phyloP scores from a whole-genome alignment of 148 eudicot genomes.

The Spergularia bocconei region DNA sequence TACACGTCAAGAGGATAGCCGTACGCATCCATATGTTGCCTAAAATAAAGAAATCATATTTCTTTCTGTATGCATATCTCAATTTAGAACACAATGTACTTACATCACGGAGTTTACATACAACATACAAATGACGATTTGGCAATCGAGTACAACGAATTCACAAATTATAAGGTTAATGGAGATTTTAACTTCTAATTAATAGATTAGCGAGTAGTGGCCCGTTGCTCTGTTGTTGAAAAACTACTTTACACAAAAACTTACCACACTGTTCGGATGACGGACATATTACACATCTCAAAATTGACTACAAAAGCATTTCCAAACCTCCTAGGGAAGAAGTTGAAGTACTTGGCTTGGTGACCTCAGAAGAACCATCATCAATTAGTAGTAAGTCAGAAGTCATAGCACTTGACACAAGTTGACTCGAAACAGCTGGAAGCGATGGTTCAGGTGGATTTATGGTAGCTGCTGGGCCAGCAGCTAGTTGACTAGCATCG shows the following conservation, averaged over 20 bases:
- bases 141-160: no score
- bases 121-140: no score
- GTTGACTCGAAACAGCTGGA: slow-evolving; percentile 23
- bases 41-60: no score
- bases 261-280: not conserved
- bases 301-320: slow-evolving; percentile 23
- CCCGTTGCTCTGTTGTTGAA: no score
- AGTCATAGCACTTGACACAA: slow-evolving; percentile 7
- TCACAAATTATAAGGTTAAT: no score
- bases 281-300: not conserved
- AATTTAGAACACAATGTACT: no score
- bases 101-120: no score
- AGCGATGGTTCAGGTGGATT: slow-evolving; percentile 29
- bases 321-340: slow-evolving; percentile 30
- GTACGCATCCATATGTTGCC: no score
- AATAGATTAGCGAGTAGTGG: no score
- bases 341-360: slow-evolving; percentile 26
- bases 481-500: slow-evolving; percentile 27
- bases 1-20: no score
- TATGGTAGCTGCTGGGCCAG: slow-evolving; percentile 7
- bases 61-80: no score
- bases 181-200: no score
- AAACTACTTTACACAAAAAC: not conserved
- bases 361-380: slow-evolving; percentile 5
- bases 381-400: slow-evolving; percentile 20